phyloP scores from a whole-genome alignment of 805 yeast species.

The Hanseniaspora mollemarum region DNA sequence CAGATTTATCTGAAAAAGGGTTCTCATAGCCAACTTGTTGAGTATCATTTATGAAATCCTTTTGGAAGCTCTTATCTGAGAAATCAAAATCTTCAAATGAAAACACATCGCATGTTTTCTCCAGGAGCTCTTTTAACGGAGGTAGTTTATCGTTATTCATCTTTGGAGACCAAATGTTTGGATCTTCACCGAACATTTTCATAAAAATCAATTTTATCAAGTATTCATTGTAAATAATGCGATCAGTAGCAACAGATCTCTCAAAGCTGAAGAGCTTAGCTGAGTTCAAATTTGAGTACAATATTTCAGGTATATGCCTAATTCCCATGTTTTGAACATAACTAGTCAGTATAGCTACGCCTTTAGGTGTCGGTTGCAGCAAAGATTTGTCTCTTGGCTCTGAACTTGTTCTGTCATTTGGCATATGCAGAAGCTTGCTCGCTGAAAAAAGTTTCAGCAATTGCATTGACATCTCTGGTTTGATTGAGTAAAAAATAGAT shows the following conservation, averaged over 20 bases:
- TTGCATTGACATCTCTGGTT: constrained; percentile 37
- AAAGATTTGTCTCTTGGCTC: constrained; percentile 34
- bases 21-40: constrained; percentile 18
- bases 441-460: constrained; percentile 43
- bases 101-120: constrained; percentile 28
- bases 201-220: constrained; percentile 55
- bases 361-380: constrained; percentile 86
- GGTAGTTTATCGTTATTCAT: constrained; percentile 42
- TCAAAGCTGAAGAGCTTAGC: constrained; percentile 62
- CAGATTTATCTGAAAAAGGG: neutral
- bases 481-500: constrained; percentile 44
- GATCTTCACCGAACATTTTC: constrained; percentile 50
- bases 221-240: constrained; percentile 48
- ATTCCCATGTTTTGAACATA: constrained; percentile 51
- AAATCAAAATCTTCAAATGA: constrained; percentile 27
- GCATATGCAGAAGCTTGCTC: constrained; percentile 60
- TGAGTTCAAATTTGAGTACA: constrained; percentile 51
- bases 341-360: constrained; percentile 54
- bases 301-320: constrained; percentile 36
- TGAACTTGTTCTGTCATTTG: constrained; percentile 56
- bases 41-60: constrained; percentile 3
- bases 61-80: constrained; percentile 4
- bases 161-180: constrained; percentile 59
- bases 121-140: constrained; percentile 28
- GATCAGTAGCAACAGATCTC: constrained; percentile 47